These are phyloP conservation scores for Spongispora temasekensis DNA, from an alignment of 1,284 basidiomycete species.

Conservation along the genomic window DNA sequence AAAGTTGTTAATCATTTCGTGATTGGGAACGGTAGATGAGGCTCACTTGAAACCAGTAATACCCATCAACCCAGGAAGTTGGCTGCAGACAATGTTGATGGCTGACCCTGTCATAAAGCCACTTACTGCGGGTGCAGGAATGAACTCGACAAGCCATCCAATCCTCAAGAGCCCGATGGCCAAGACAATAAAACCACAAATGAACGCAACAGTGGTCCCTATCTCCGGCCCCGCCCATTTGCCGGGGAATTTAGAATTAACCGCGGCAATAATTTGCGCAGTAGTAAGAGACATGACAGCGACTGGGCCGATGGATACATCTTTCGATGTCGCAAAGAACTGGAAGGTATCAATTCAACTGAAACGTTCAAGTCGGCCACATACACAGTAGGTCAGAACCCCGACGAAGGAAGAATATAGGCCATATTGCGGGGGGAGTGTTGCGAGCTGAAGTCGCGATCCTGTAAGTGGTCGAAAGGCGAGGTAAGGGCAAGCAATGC, in stretches of 20 bases:
- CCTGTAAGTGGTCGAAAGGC: background rate
- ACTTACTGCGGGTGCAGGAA: slow-evolving; percentile 87
- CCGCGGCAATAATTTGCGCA: slow-evolving; percentile 76
- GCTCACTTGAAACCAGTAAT: slow-evolving; percentile 80
- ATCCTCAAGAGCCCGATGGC: slow-evolving; percentile 87
- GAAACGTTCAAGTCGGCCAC: slow-evolving; percentile 35
- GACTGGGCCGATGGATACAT: slow-evolving; percentile 94
- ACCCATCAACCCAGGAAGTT: slow-evolving; percentile 86
- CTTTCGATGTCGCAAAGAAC: slow-evolving; percentile 93
- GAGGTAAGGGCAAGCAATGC: background rate
- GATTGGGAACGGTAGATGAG: slow-evolving; percentile 11
- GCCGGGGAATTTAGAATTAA: slow-evolving; percentile 54
- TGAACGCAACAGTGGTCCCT: slow-evolving; percentile 83
- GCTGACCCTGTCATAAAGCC: slow-evolving; percentile 94
- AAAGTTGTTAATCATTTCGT: slow-evolving; percentile 2
- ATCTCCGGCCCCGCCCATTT: slow-evolving; percentile 72
- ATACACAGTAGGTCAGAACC: slow-evolving; percentile 76
- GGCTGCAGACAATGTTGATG: slow-evolving; percentile 85
- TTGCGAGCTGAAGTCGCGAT: slow-evolving; percentile 65
- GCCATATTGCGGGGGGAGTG: slow-evolving; percentile 85
- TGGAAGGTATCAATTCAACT: slow-evolving; percentile 31
- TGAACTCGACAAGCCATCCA: slow-evolving; percentile 97
- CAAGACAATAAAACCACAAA: slow-evolving; percentile 92
- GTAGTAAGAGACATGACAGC: slow-evolving; percentile 98
- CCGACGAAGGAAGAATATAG: slow-evolving; percentile 96